These are phyloP conservation scores for Castanopsis chinensis DNA, from an alignment of 306 rosid species.

Conservation along the genomic window DNA sequence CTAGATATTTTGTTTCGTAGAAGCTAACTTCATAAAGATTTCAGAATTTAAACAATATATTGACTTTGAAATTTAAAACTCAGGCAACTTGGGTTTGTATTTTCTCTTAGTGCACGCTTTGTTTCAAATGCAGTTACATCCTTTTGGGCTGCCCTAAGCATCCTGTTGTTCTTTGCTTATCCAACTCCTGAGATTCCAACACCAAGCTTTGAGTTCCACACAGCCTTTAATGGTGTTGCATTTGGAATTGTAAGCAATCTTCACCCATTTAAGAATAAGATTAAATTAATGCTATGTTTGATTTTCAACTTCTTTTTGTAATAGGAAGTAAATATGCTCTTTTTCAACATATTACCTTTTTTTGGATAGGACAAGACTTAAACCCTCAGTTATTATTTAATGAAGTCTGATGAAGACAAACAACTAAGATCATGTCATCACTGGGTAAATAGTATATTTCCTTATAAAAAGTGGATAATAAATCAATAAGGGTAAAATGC, in stretches of 20 bases:
- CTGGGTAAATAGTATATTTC: not conserved
- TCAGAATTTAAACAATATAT: not conserved
- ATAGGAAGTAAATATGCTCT: not conserved
- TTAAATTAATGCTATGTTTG: conserved; percentile 1
- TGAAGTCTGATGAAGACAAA: not conserved
- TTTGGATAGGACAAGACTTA: not conserved
- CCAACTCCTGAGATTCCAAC: conserved; percentile 96
- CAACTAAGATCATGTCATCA: not conserved
- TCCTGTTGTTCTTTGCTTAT: conserved; percentile 92
- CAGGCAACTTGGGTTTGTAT: conserved; percentile 3
- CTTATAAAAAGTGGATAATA: not conserved
- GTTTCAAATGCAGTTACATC: conserved; percentile 62
- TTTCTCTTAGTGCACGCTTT: conserved; percentile 19
- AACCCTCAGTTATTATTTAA: not conserved
- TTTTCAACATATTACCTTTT: not conserved
- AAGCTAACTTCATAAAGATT: not conserved
- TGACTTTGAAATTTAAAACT: not conserved
- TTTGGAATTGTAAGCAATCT: conserved; percentile 83
- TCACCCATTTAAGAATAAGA: conserved; percentile 18
- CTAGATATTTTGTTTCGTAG: not conserved
- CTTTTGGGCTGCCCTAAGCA: conserved; percentile 80
- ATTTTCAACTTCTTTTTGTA: conserved; percentile 15
- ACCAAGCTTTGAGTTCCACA: conserved; percentile 93
- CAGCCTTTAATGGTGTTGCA: conserved; percentile 92
- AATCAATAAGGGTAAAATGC: not conserved